These are phyloP conservation scores for Phoma sp. DNA, from an alignment of 2,329 filamentous ascomycete species.

Conservation along the genomic window DNA sequence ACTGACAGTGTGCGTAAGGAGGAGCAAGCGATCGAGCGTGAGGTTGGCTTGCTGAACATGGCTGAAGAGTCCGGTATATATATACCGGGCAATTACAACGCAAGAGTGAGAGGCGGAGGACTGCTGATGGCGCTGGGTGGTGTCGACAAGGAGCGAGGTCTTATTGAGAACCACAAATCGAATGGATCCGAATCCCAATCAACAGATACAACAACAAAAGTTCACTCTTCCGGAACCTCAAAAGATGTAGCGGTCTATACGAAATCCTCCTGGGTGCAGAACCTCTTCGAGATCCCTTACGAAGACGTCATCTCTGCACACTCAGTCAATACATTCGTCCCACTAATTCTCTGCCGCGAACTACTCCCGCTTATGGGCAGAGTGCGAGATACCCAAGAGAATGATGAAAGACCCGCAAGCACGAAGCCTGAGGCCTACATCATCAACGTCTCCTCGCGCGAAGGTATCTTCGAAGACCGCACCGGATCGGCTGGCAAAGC, in stretches of 20 bases:
- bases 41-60: too few species aligned
- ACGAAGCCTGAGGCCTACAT: constrained; percentile 18
- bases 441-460: constrained; percentile 25
- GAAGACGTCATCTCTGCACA: constrained; percentile 24
- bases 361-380: constrained; percentile 19
- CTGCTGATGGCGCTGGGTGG: neutral
- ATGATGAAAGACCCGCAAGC: neutral
- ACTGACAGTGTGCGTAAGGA: constrained; percentile 17
- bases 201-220: too few species aligned
- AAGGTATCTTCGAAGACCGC: constrained; percentile 24
- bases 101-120: neutral
- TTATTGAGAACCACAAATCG: too few species aligned
- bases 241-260: too few species aligned
- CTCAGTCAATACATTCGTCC: constrained; percentile 23
- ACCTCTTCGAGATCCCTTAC: constrained; percentile 22
- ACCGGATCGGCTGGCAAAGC: constrained; percentile 8
- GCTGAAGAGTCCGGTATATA: too few species aligned
- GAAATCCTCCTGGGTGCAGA: constrained; percentile 24
- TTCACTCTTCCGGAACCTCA: too few species aligned
- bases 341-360: constrained; percentile 23
- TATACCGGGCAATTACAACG: neutral
- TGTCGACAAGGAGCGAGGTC: neutral
- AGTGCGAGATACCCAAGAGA: neutral
- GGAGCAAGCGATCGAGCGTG: neutral
- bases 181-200: too few species aligned